phyloP scores from a whole-genome alignment of 2,329 filamentous ascomycete genomes.

The Trichoderma aggressivum region DNA sequence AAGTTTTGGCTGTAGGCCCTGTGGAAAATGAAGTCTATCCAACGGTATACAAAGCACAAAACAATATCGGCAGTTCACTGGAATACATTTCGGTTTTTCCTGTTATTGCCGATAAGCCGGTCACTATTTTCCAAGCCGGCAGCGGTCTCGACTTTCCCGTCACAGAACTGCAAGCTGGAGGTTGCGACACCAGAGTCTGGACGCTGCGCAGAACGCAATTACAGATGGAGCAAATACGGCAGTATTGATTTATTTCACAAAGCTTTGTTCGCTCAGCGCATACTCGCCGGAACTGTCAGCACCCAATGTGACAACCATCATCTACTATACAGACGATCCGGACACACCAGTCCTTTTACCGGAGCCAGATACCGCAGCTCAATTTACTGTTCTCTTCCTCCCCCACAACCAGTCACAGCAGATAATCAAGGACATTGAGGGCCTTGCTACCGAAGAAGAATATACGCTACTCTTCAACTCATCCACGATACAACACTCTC shows the following conservation, averaged over 20 bases:
- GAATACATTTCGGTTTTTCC: not conserved
- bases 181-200: not conserved
- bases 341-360: not conserved
- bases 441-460: not conserved
- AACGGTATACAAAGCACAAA: not conserved
- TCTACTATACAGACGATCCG: conserved; percentile 1
- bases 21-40: not conserved
- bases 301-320: not conserved
- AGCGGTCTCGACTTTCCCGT: not conserved
- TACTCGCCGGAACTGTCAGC: not conserved
- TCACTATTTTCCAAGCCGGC: not conserved
- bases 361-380: not conserved
- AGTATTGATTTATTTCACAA: not conserved
- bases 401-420: not conserved
- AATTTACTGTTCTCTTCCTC: not conserved
- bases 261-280: not conserved
- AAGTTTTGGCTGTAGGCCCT: not conserved
- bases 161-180: not conserved
- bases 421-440: not conserved
- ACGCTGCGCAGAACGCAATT: not conserved
- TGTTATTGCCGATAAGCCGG: not conserved
- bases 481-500: not conserved
- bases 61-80: not conserved
- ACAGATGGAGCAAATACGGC: not conserved
- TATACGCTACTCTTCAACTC: not conserved